Percentiles rank a stretch among this genome's conserved stretches.
Evolutionary conservation across 1,284 basidiomycete species (phyloP).

Genomic region (Sanghuangporus sanghuang): DNA sequence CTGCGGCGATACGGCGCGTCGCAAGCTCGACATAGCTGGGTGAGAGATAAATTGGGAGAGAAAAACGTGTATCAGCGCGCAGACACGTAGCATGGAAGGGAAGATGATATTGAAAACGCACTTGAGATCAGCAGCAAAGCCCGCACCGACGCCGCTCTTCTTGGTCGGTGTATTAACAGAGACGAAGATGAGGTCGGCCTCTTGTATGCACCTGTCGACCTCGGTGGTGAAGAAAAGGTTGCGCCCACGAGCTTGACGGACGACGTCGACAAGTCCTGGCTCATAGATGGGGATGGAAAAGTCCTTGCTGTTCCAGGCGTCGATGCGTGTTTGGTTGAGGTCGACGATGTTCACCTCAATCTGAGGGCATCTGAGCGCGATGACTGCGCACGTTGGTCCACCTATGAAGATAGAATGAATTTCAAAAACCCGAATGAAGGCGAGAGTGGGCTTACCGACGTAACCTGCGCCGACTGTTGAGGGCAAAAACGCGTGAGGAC

Average conservation of each 20-base stretch:
- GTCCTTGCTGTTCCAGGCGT: conserved; percentile 88
- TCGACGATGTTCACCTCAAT: conserved; percentile 97
- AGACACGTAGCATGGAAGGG: conserved; percentile 1
- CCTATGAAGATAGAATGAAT: conserved; percentile 38
- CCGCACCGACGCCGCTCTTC: conserved; percentile 95
- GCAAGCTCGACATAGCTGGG: conserved; percentile 91
- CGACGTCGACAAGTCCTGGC: conserved; percentile 93
- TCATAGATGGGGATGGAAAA: conserved; percentile 91
- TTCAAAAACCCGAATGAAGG: conserved; percentile 17
- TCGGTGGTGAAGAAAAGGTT: conserved; percentile 98
- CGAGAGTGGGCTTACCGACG: conserved; percentile 57
- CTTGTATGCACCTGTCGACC: conserved; percentile 88
- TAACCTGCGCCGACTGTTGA: conserved; percentile 88
- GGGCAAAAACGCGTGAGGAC: conserved; percentile 1
- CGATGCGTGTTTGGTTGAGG: conserved; percentile 90
- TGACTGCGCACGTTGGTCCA: conserved; percentile 92
- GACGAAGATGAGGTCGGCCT: conserved; percentile 90
- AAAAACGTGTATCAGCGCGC: conserved; percentile 19
- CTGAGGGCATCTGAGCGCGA: conserved; percentile 92
- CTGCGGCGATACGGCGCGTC: conserved; percentile 91
- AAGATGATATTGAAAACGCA: conserved; percentile 35
- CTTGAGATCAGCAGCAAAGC: conserved; percentile 97
- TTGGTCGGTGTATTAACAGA: conserved; percentile 98
- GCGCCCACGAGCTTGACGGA: conserved; percentile 82
- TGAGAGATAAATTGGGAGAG: neutral